phyloP scores from a whole-genome alignment of 1,284 basidiomycete genomes.

The Cryptococcus jaspeensis region DNA sequence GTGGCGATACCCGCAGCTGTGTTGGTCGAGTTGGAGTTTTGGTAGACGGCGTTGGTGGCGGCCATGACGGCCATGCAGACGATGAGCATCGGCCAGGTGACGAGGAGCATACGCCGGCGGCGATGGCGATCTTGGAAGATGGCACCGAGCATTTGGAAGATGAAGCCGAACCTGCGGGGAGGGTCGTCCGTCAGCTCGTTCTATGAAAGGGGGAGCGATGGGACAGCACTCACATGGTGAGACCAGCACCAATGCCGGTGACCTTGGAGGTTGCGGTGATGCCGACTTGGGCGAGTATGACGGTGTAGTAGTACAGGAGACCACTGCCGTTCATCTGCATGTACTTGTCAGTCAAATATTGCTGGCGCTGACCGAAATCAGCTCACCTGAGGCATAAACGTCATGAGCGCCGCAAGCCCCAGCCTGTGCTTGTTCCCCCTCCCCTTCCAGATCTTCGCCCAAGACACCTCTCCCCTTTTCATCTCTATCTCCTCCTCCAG shows the following conservation, averaged over 20 bases:
- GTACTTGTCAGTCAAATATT: not conserved
- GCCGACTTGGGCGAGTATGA: constrained; percentile 15
- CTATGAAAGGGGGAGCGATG: not conserved
- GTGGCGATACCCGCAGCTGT: constrained; percentile 4
- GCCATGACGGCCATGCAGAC: constrained; percentile 17
- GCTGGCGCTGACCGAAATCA: not conserved
- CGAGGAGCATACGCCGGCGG: constrained; percentile 17
- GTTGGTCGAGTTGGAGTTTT: constrained; percentile 2
- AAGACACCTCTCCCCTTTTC: constrained; percentile 3
- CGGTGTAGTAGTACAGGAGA: constrained; percentile 20
- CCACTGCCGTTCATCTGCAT: constrained; percentile 11
- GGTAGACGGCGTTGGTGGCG: constrained; percentile 5
- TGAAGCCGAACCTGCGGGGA: constrained; percentile 6
- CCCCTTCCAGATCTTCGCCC: constrained; percentile 3
- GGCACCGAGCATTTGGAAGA: constrained; percentile 15
- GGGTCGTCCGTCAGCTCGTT: not conserved
- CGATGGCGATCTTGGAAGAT: not conserved
- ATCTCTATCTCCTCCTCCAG: constrained; percentile 68
- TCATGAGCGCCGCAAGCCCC: constrained; percentile 14
- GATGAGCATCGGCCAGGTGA: constrained; percentile 20
- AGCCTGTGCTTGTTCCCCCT: constrained; percentile 16
- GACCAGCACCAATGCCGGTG: constrained; percentile 25
- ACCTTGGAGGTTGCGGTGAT: constrained; percentile 12
- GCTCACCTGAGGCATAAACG: constrained; percentile 18
- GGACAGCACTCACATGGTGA: constrained; percentile 11